Conservation (phyloP, 73 alveolate genomes). For the Urostyla sp. region DNA sequence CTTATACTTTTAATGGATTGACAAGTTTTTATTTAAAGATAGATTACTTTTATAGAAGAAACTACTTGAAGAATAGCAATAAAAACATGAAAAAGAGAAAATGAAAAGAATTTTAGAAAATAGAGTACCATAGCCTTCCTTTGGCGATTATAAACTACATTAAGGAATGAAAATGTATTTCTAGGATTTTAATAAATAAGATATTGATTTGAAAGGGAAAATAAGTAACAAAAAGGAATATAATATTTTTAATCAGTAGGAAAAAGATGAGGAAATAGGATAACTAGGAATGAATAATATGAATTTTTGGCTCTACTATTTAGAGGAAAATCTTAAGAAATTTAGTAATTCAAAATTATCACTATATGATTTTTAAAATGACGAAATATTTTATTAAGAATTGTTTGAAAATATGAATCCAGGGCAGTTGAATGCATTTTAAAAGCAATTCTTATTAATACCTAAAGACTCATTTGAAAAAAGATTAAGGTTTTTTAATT, state of each 20-base stretch:
- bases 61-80: no score
- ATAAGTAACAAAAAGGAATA: no score
- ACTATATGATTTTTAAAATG: constrained; percentile 25
- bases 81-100: background rate
- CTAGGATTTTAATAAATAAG: no score
- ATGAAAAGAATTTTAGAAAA: no score
- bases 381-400: constrained; percentile 3
- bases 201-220: no score
- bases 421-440: background rate
- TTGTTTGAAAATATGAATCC: constrained; percentile 16
- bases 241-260: background rate
- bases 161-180: no score
- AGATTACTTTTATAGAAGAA: no score
- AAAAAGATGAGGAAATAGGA: constrained; percentile 32
- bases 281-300: constrained; percentile 14
- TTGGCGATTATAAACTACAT: no score
- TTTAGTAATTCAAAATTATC: constrained; percentile 1
- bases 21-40: constrained; percentile 19
- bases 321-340: constrained; percentile 29
- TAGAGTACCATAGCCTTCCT: no score
- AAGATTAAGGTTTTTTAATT: background rate
- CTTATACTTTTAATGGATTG: background rate
- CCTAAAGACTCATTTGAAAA: background rate
- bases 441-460: constrained; percentile 1
- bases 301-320: constrained; percentile 35